A percentile compares a stretch with the other conserved stretches of the same genome.
Evolutionary conservation across 345 rosid genomes (phyloP).

Genomic region (Streptanthus diversifolius): DNA sequence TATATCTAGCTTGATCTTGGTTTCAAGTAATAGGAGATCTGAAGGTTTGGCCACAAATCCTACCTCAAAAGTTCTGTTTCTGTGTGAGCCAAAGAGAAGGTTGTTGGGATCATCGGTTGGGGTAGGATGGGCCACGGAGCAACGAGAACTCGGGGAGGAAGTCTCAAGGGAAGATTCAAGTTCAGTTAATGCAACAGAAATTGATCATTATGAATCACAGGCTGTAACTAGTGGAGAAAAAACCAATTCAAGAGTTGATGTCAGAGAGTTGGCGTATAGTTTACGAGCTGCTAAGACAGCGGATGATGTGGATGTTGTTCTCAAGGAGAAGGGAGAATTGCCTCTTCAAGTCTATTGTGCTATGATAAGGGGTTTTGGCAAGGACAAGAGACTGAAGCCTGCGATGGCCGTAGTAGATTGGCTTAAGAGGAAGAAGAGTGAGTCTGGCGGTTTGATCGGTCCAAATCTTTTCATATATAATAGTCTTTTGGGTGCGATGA

Average conservation of each 20-base stretch:
- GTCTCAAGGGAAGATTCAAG: slow-evolving; percentile 34
- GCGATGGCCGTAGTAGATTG: slow-evolving; percentile 77
- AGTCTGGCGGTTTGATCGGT: slow-evolving; percentile 46
- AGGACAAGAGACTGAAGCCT: slow-evolving; percentile 53
- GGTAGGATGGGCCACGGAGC: slow-evolving; percentile 56
- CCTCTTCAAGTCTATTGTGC: slow-evolving; percentile 65
- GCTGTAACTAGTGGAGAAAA: slow-evolving; percentile 28
- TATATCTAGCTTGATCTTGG: slow-evolving; percentile 30
- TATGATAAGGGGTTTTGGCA: slow-evolving; percentile 70
- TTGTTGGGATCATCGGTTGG: slow-evolving; percentile 36
- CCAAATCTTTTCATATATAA: slow-evolving; percentile 77
- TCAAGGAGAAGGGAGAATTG: slow-evolving; percentile 57
- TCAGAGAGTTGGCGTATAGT: slow-evolving; percentile 48
- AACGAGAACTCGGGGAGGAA: slow-evolving; percentile 46
- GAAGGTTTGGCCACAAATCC: slow-evolving; percentile 26
- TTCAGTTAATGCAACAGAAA: slow-evolving; percentile 22
- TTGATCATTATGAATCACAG: slow-evolving; percentile 19
- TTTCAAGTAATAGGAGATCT: slow-evolving; percentile 33
- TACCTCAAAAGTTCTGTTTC: slow-evolving; percentile 31
- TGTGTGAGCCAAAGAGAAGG: slow-evolving; percentile 37
- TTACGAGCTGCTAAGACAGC: slow-evolving; percentile 60
- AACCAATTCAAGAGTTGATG: slow-evolving; percentile 47
- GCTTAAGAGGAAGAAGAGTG: slow-evolving; percentile 74
- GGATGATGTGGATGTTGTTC: slow-evolving; percentile 69
- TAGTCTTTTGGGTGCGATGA: slow-evolving; percentile 71